Conservation (phyloP, 768 basidiomycete species). For the Phylloporus sp. region DNA sequence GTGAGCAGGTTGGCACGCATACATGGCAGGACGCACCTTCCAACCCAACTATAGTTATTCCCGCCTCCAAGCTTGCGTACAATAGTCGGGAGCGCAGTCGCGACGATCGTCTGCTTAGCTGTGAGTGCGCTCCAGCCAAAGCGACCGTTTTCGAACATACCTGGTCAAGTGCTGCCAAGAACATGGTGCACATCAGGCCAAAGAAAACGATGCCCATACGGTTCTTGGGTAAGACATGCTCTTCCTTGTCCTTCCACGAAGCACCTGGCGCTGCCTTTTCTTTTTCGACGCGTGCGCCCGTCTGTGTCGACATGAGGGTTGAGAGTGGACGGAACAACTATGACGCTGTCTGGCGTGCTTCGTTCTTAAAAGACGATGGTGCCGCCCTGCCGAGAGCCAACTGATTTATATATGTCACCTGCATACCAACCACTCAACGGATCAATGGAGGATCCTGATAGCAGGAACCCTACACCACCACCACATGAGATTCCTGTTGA, state of each 20-base stretch:
- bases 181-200: constrained; percentile 29
- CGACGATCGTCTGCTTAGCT: constrained; percentile 54
- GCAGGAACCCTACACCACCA: no score
- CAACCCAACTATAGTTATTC: constrained; percentile 68
- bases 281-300: constrained; percentile 14
- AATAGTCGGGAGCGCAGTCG: constrained; percentile 76
- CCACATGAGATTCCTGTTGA: not conserved
- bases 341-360: not conserved
- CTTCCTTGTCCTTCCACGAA: constrained; percentile 53
- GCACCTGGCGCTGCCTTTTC: constrained; percentile 40
- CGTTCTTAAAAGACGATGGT: not conserved
- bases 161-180: constrained; percentile 56
- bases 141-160: constrained; percentile 27
- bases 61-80: constrained; percentile 62
- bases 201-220: constrained; percentile 23
- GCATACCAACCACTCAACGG: not conserved
- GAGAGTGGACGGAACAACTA: not conserved
- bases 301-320: constrained; percentile 8
- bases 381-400: not conserved
- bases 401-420: not conserved
- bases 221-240: constrained; percentile 47
- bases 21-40: constrained; percentile 41
- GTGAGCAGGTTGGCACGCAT: not conserved
- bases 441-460: not conserved
- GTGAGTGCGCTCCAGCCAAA: not conserved